Percentiles rank a stretch among this genome's conserved stretches.
phyloP scores from a whole-genome alignment of 2,329 filamentous ascomycete species.

The Fusarium nurragi region DNA sequence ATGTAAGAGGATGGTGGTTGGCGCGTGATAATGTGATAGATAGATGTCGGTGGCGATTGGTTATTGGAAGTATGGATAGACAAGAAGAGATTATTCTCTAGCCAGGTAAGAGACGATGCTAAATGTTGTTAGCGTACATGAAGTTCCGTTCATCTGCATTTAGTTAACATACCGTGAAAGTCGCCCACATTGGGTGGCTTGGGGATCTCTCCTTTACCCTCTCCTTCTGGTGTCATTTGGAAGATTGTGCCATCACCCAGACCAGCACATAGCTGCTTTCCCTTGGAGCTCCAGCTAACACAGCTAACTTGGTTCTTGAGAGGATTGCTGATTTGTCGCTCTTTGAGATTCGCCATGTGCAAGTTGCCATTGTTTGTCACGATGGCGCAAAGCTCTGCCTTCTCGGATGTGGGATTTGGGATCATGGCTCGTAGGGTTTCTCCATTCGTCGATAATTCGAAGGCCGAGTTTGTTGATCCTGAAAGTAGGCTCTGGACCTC shows the following conservation, averaged over 20 bases:
- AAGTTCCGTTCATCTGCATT: neutral
- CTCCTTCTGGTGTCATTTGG: constrained; percentile 86
- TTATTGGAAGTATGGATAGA: constrained; percentile 77
- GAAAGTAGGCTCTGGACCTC: constrained; percentile 74
- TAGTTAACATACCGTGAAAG: constrained; percentile 70
- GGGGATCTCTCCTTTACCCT: constrained; percentile 80
- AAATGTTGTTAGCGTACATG: constrained; percentile 11
- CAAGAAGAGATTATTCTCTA: constrained; percentile 87
- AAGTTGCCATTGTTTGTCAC: constrained; percentile 84
- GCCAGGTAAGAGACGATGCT: constrained; percentile 87
- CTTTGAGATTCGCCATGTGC: constrained; percentile 82
- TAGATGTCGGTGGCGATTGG: constrained; percentile 68
- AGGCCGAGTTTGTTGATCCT: constrained; percentile 72
- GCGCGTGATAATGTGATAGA: constrained; percentile 83
- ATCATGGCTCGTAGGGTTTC: constrained; percentile 76
- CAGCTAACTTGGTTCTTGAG: constrained; percentile 82
- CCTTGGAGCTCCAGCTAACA: constrained; percentile 89
- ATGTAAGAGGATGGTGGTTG: constrained; percentile 68
- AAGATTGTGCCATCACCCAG: constrained; percentile 80
- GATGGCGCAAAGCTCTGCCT: constrained; percentile 79
- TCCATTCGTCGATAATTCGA: constrained; percentile 81
- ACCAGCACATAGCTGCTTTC: constrained; percentile 92
- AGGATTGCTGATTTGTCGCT: constrained; percentile 68
- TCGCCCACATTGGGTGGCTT: constrained; percentile 73
- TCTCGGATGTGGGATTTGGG: constrained; percentile 81